These are phyloP conservation scores for Sporisorium reilianum DNA, from an alignment of 1,284 basidiomycete genomes.

Conservation along the genomic window DNA sequence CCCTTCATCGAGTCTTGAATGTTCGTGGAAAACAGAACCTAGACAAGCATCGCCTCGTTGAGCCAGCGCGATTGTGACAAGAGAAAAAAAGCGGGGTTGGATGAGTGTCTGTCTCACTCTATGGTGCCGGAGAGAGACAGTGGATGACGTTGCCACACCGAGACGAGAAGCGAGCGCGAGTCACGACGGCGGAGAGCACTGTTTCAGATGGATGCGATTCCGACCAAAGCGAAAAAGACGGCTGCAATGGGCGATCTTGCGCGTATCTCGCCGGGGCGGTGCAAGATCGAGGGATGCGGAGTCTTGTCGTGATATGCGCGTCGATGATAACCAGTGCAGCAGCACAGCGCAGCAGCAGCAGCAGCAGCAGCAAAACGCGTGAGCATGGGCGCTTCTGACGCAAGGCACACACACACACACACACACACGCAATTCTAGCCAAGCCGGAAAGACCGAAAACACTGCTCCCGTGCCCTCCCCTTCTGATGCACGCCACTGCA, in stretches of 20 bases:
- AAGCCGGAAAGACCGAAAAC: conserved; percentile 5
- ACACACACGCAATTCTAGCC: too few relatives aligned
- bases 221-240: not conserved
- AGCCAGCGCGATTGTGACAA: too few relatives aligned
- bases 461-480: conserved; percentile 9
- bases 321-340: conserved; percentile 1
- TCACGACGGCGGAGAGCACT: not conserved
- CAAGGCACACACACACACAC: conserved; percentile 13
- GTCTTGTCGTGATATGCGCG: not conserved
- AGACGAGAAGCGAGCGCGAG: not conserved
- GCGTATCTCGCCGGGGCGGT: not conserved
- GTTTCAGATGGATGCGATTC: not conserved
- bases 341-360: too few relatives aligned
- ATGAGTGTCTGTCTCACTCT: not conserved
- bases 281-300: not conserved
- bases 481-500: conserved; percentile 18
- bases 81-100: not conserved
- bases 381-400: conserved; percentile 7
- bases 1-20: not conserved
- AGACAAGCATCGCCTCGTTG: not conserved
- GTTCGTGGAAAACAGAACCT: not conserved
- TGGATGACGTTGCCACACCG: conserved; percentile 1
- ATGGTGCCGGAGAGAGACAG: not conserved
- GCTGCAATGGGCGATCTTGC: conserved; percentile 4
- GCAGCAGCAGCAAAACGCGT: conserved; percentile 1